A percentile compares a stretch with the other conserved stretches of the same genome.
phyloP scores from a whole-genome alignment of 352 stramenopile genomes.

The Pythium dissotocum region DNA sequence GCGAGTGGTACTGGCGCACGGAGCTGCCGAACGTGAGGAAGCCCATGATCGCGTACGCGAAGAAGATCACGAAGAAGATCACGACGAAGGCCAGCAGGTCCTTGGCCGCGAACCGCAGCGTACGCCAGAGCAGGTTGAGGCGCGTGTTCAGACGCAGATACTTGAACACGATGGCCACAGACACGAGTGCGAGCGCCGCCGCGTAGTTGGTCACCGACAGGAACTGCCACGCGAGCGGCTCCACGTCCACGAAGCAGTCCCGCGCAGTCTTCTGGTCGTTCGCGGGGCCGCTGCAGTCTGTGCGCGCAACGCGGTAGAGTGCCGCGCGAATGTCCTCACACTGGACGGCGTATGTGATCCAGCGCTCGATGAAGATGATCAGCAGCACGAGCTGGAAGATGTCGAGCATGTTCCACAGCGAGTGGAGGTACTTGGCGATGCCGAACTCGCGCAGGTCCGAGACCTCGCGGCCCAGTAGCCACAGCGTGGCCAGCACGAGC shows the following conservation, averaged over 20 bases:
- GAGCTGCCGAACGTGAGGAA: slow-evolving; percentile 70
- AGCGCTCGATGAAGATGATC: slow-evolving; percentile 60
- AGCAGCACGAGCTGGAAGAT: slow-evolving; percentile 72
- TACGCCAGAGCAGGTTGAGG: slow-evolving; percentile 79
- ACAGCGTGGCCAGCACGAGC: slow-evolving; percentile 48
- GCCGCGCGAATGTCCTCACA: slow-evolving; percentile 52
- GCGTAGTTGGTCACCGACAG: slow-evolving; percentile 57
- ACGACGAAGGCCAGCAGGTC: slow-evolving; percentile 75
- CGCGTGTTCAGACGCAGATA: slow-evolving; percentile 76
- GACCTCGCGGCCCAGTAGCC: slow-evolving; percentile 56
- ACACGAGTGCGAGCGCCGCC: slow-evolving; percentile 59
- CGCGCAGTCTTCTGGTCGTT: slow-evolving; percentile 44
- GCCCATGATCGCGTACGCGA: slow-evolving; percentile 76
- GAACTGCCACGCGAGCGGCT: slow-evolving; percentile 50
- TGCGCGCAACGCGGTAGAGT: slow-evolving; percentile 49
- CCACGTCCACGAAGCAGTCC: slow-evolving; percentile 63
- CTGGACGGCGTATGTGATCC: slow-evolving; percentile 54
- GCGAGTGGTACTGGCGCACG: slow-evolving; percentile 68
- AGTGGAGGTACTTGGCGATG: slow-evolving; percentile 64
- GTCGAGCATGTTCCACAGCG: slow-evolving; percentile 79
- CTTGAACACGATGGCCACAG: slow-evolving; percentile 83
- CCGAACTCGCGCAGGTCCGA: slow-evolving; percentile 51
- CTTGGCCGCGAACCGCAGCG: slow-evolving; percentile 70
- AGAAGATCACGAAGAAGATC: slow-evolving; percentile 85
- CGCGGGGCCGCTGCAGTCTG: slow-evolving; percentile 49